Base-by-base conservation (phyloP, 495 filamentous ascomycete species). In the Lasiosphaeria ovina region DNA sequence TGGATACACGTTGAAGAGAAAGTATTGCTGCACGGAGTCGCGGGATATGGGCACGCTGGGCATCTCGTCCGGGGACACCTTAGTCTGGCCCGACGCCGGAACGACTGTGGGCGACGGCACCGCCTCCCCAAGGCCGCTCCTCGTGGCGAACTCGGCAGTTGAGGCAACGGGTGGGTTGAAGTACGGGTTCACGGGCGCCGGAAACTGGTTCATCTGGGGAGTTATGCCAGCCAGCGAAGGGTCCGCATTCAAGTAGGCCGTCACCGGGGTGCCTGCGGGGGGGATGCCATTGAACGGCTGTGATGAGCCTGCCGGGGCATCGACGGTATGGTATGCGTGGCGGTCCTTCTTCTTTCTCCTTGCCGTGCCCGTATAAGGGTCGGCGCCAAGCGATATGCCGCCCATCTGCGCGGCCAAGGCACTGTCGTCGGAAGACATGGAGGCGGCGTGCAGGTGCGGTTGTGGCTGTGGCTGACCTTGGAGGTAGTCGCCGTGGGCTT, bases 251-350 rank as follows among this genome's bases (percentile, higher is more conserved):
- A 93, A 72, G 74, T 87, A 92, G 66, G 88, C 81, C n/a, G 85
- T 83, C 6, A 79, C 67, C 3, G 84, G 75, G 11, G 83, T 84
- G 45, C 78, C 79, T 48, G 81, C 79, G 36, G 83, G 82, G n/a
- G 85, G 82, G 60, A 86, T 81, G 56, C 77, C 83, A 73, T 84
- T 88, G 78, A 85, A 90, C 49, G 80, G 76, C 72, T 86, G 84
- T 52, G 90, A 83, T 60, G 82, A 78, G 63, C 78, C 81, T 35
- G 78, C 79, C 4, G 87, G 83, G 49, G 85, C 83, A 61, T 92
- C 94, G 45, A 99, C 83, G 34, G 86, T 84, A 72, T 99, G 94
- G 74, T 95, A 90, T 55, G 91, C 94, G 76, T 97, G 93, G 38
- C 93, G 80, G 65, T 97, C 87, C 81, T 96, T 97, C 84, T 98